Evolutionary conservation across 1,139 yeast species (phyloP).

Genomic region (Diutina siamensis): DNA sequence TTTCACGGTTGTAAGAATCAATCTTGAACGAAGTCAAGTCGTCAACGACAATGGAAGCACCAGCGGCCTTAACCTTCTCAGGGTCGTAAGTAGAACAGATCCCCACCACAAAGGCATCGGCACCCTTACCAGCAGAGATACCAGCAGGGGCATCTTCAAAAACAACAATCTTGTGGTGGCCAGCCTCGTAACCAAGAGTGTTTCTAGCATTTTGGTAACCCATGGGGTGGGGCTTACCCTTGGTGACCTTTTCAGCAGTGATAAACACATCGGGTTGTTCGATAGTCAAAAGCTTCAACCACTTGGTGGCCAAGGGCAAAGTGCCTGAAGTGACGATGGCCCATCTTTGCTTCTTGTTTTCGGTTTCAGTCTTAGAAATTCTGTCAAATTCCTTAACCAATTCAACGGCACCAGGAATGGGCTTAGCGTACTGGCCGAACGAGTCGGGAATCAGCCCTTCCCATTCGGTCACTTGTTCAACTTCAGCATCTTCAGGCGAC

Average conservation of each 20-base stretch:
- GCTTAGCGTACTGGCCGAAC: conserved; percentile 58
- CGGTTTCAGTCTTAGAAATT: conserved; percentile 29
- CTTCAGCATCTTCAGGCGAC: conserved; percentile 65
- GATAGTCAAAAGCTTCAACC: conserved; percentile 59
- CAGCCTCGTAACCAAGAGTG: conserved; percentile 38
- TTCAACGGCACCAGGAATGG: conserved; percentile 65
- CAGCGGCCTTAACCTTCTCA: conserved; percentile 56
- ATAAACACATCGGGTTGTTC: conserved; percentile 61
- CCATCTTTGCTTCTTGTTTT: conserved; percentile 44
- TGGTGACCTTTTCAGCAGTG: conserved; percentile 65
- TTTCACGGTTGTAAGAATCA: conserved; percentile 31
- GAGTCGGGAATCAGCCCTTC: conserved; percentile 65
- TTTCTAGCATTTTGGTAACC: conserved; percentile 63
- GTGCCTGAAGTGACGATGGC: conserved; percentile 84
- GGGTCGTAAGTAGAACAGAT: conserved; percentile 72
- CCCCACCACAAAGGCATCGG: conserved; percentile 77
- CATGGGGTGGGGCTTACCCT: conserved; percentile 79
- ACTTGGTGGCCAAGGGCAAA: conserved; percentile 60
- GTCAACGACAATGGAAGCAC: conserved; percentile 72
- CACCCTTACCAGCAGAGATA: conserved; percentile 71
- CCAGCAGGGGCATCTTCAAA: conserved; percentile 90
- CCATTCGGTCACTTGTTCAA: conserved; percentile 53
- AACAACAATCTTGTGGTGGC: conserved; percentile 46
- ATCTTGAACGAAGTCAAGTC: conserved; percentile 44
- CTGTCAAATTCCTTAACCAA: conserved; percentile 45